phyloP scores from a whole-genome alignment of 2,329 filamentous ascomycete species.

The Colletotrichum sp. region DNA sequence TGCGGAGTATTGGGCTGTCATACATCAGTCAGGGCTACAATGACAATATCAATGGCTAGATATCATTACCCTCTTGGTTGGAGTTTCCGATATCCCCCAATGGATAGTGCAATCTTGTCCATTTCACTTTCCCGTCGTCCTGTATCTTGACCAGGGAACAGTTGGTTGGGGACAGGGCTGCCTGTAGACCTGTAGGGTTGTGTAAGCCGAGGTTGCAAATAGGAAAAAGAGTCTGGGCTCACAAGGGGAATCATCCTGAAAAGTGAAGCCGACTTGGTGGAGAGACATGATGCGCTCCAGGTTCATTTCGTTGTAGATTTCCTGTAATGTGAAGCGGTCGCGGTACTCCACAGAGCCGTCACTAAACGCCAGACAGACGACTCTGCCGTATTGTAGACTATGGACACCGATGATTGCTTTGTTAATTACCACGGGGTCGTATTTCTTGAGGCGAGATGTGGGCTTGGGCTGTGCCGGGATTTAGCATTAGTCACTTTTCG shows the following conservation, averaged over 20 bases:
- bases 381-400: conserved; percentile 72
- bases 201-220: background rate
- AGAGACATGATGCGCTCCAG: conserved; percentile 71
- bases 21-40: conserved; percentile 12
- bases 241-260: conserved; percentile 70
- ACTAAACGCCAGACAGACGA: conserved; percentile 75
- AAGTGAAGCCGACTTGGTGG: conserved; percentile 79
- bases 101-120: conserved; percentile 60
- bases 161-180: conserved; percentile 65
- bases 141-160: conserved; percentile 63
- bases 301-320: conserved; percentile 69
- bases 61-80: conserved; percentile 50
- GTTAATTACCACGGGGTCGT: conserved; percentile 71
- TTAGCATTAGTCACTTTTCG: conserved; percentile 18
- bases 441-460: conserved; percentile 59
- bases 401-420: conserved; percentile 75
- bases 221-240: conserved; percentile 30
- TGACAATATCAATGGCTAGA: conserved; percentile 15
- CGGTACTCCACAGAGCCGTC: conserved; percentile 84
- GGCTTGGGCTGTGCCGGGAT: conserved; percentile 22
- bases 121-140: conserved; percentile 64
- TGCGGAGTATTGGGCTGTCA: conserved; percentile 57
- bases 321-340: conserved; percentile 75
- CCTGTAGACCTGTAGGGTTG: conserved; percentile 53
- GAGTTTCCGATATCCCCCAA: conserved; percentile 52